These are phyloP conservation scores for Erodium moschatum DNA, from an alignment of 441 rosid genomes.

Conservation along the genomic window DNA sequence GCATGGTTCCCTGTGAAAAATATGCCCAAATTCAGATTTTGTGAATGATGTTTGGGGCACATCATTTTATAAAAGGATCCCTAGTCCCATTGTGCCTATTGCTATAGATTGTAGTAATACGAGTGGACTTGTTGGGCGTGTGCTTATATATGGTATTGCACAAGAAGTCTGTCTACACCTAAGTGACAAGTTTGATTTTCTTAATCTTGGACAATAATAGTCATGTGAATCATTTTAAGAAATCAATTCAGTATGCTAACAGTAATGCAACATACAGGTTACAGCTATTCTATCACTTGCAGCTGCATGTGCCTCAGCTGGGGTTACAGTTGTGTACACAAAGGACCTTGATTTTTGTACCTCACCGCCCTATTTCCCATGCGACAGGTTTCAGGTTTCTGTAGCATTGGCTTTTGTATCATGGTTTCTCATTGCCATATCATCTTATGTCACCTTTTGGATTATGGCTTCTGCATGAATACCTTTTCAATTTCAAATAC, in stretches of 20 bases:
- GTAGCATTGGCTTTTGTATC: constrained; percentile 25
- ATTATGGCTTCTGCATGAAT: constrained; percentile 24
- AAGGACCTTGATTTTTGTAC: constrained; percentile 25
- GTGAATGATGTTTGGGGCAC: neutral
- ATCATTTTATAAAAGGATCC: neutral
- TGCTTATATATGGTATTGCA: neutral
- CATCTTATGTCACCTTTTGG: constrained; percentile 32
- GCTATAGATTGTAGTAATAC: neutral
- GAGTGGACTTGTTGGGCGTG: neutral
- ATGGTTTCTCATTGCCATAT: constrained; percentile 29
- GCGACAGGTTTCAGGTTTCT: constrained; percentile 27
- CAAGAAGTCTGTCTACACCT: neutral
- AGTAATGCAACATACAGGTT: constrained; percentile 22
- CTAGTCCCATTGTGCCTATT: neutral
- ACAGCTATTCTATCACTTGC: constrained; percentile 30
- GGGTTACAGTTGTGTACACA: constrained; percentile 24
- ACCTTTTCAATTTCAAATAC: neutral
- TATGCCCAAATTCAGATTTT: neutral
- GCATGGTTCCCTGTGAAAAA: neutral
- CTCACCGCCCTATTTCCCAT: constrained; percentile 9
- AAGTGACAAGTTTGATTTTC: neutral
- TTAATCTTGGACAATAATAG: neutral
- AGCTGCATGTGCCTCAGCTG: constrained; percentile 32
- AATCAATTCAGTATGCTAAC: neutral
- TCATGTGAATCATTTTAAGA: neutral